Evolutionary conservation across 1,284 basidiomycete species (phyloP), one percentile per base, ranked within the genome.

Genomic region (Apiotrichum veenhuisii): DNA sequence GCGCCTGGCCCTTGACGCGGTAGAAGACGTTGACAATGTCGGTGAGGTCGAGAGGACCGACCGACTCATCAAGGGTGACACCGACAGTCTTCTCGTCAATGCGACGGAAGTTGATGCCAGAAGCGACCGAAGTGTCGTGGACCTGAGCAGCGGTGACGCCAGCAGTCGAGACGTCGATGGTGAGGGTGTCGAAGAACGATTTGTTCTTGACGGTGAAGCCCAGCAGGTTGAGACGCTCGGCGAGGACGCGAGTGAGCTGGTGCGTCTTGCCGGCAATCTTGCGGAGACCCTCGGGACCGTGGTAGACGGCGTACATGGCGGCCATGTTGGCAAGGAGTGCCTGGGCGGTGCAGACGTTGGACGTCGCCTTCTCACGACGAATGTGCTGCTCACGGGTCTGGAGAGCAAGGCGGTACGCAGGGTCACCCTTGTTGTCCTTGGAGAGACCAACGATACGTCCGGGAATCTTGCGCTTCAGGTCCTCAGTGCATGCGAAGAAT

Each of bases 371-470:
- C 75, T 96, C 93, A 27, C 93, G 87, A 60, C 93, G 88, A 63
- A 97, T 97, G 74, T 97, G 93, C 78, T 96, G 92, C 74, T 97
- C 93, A 44, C 93, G 89, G 52, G 93, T 97, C 78, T 98, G 95
- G 50, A 98, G 79, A 11, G 96, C 91, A 52, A 98, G 79, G 41
- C 96, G 84, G 73, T 97, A 98, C 2, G 94, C 95, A 25, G 87
- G 86, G 59, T 87, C 85, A 3, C 94, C 95, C 62, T 85, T 81
- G 2, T 83, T 80, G 74, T 97, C 95, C 63, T 88, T 87, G 76
- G 89, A 93, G 26, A 89, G 81, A 54, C 95, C 95, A 70, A 98
- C 91, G 54, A 98, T 79, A 62, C 95, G 84, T 59, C 95, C 95
- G 22, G 95, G 95, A 86, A 98, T 96, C 80, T 94, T 96, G 61